These are phyloP conservation scores for Voacanga thouarsii DNA, from an alignment of 257 asterid genomes.

Conservation along the genomic window DNA sequence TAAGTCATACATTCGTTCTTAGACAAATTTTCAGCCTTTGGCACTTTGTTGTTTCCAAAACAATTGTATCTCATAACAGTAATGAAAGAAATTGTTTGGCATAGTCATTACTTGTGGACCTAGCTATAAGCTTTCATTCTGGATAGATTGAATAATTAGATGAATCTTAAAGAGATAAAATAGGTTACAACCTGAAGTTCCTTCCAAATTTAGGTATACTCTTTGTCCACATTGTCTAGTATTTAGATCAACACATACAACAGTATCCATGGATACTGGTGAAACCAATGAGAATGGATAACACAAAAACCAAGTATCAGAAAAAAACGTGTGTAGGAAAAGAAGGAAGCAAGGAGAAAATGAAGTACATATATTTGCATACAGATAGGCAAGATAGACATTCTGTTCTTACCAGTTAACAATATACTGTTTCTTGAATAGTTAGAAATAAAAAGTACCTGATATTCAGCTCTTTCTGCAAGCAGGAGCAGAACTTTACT, in stretches of 20 bases:
- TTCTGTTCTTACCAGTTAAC: neutral
- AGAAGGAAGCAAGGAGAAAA: constrained; percentile 3
- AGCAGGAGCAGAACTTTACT: constrained; percentile 76
- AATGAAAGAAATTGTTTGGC: neutral
- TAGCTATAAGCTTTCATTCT: neutral
- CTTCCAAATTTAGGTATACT: neutral
- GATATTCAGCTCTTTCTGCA: constrained; percentile 86
- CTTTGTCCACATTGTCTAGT: neutral
- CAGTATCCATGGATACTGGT: neutral
- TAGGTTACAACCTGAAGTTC: neutral
- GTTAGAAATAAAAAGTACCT: constrained; percentile 34
- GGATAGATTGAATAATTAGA: neutral
- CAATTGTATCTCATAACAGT: neutral
- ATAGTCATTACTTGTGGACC: neutral
- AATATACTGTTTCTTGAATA: neutral
- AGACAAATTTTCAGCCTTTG: neutral
- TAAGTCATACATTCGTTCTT: neutral
- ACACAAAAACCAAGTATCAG: neutral
- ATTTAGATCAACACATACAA: neutral
- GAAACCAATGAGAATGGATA: neutral
- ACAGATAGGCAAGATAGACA: neutral
- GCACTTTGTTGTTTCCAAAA: neutral
- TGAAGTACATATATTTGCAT: neutral
- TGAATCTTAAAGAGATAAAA: neutral
- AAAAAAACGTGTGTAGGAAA: neutral